Percentiles rank a stretch among this genome's conserved stretches.
Evolutionary conservation across 169 alveolate genomes (phyloP).

Genomic region (Cryptosporidium muris): DNA sequence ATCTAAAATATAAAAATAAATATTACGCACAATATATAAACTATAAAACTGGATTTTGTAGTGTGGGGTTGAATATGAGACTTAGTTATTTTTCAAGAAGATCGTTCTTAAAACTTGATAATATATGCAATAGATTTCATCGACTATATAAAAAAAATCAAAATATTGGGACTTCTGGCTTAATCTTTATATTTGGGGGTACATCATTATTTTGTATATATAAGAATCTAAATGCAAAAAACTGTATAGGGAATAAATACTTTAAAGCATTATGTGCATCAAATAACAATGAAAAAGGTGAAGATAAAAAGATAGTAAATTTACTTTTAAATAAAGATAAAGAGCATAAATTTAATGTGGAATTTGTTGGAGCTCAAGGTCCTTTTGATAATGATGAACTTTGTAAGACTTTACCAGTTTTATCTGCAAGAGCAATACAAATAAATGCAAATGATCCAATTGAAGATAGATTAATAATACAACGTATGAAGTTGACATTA

Average conservation of each 20-base stretch:
- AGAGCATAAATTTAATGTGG: neutral
- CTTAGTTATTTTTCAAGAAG: too few relatives aligned
- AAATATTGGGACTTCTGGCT: too few relatives aligned
- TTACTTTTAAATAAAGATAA: neutral
- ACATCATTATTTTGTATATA: neutral
- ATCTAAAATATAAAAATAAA: too few relatives aligned
- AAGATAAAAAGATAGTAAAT: neutral
- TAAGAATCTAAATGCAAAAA: neutral
- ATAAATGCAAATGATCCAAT: slow-evolving; percentile 66
- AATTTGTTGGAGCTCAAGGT: slow-evolving; percentile 45
- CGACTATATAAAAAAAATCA: too few relatives aligned
- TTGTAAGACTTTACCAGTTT: neutral
- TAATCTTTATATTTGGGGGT: too few relatives aligned
- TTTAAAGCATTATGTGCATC: neutral
- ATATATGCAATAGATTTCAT: too few relatives aligned
- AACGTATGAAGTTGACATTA: slow-evolving; percentile 24
- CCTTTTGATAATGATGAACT: slow-evolving; percentile 9
- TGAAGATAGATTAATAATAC: slow-evolving; percentile 59
- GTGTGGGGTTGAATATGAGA: too few relatives aligned
- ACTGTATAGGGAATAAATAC: neutral
- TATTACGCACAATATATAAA: too few relatives aligned
- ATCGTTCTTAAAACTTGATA: too few relatives aligned
- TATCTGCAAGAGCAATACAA: slow-evolving; percentile 32
- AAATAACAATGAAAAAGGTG: neutral
- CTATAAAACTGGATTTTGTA: too few relatives aligned